Conservation (phyloP, 768 basidiomycete genomes). For the Hydnomerulius pinastri region DNA sequence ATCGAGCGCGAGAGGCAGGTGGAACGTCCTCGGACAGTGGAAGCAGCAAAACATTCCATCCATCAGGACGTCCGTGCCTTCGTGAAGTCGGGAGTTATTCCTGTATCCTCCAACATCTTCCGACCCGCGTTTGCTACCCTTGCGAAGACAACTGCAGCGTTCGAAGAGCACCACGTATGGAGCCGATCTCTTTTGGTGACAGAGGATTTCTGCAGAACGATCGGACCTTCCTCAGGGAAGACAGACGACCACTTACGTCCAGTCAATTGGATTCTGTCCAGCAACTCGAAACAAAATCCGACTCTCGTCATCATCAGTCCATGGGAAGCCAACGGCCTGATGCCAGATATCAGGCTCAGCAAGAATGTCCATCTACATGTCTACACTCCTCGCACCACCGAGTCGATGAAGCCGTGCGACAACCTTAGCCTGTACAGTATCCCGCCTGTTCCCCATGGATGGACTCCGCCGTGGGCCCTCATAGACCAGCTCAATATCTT, state of each 20-base stretch:
- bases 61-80: constrained; percentile 22
- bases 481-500: constrained; percentile 31
- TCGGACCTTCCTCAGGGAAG: constrained; percentile 1
- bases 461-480: not conserved
- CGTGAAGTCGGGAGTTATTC: constrained; percentile 31
- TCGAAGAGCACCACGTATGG: constrained; percentile 25
- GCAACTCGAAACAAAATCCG: not conserved
- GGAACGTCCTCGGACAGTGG: constrained; percentile 35
- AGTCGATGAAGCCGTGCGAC: constrained; percentile 40
- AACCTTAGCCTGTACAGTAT: constrained; percentile 20
- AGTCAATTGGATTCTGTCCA: constrained; percentile 30
- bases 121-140: constrained; percentile 15
- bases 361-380: constrained; percentile 39
- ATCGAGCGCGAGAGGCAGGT: constrained; percentile 43
- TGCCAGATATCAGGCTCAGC: constrained; percentile 37
- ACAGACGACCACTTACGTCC: constrained; percentile 27
- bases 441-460: constrained; percentile 1
- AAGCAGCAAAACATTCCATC: constrained; percentile 24
- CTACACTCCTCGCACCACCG: constrained; percentile 41
- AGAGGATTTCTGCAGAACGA: constrained; percentile 14
- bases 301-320: constrained; percentile 44
- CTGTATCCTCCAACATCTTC: constrained; percentile 19
- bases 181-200: constrained; percentile 16
- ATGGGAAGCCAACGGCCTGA: constrained; percentile 39
- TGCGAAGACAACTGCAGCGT: constrained; percentile 1